These are phyloP conservation scores for Pythium volutum DNA, from an alignment of 352 stramenopile genomes.

Conservation along the genomic window DNA sequence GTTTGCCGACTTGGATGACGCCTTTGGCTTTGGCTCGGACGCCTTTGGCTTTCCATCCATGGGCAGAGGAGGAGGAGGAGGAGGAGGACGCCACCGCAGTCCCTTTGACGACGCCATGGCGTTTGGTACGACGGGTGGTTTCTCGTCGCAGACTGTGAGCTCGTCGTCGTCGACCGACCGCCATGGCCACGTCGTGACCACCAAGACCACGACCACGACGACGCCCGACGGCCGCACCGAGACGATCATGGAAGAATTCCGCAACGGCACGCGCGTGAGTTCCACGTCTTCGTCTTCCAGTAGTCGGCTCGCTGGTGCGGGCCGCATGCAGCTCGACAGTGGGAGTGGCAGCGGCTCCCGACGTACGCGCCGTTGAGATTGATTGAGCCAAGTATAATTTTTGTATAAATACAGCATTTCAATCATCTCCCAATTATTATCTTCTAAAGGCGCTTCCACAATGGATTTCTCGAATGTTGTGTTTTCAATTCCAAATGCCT, in stretches of 20 bases:
- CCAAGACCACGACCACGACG: constrained; percentile 68
- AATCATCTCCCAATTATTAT: no score
- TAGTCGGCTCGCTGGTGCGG: constrained; percentile 48
- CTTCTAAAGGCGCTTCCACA: no score
- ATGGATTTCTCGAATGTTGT: no score
- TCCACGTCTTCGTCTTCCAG: constrained; percentile 37
- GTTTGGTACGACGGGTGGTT: constrained; percentile 29
- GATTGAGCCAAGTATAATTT: no score
- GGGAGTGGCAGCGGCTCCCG: neutral
- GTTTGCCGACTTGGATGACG: constrained; percentile 26
- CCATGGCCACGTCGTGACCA: constrained; percentile 67
- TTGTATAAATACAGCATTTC: neutral
- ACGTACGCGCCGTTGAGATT: no score
- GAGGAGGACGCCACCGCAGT: no score
- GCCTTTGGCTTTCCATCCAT: constrained; percentile 34
- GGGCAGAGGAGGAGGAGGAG: no score
- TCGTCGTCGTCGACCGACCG: constrained; percentile 67
- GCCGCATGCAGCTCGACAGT: constrained; percentile 60
- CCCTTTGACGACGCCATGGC: constrained; percentile 10
- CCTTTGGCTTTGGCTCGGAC: constrained; percentile 27
- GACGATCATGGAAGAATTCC: constrained; percentile 67
- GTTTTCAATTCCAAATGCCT: no score
- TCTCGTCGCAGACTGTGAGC: constrained; percentile 48
- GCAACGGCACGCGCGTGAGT: constrained; percentile 62
- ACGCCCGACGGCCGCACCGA: constrained; percentile 47